phyloP scores from a whole-genome alignment of 192 early-diverging fungal species.

The Phlyctochytrium arcticum region DNA sequence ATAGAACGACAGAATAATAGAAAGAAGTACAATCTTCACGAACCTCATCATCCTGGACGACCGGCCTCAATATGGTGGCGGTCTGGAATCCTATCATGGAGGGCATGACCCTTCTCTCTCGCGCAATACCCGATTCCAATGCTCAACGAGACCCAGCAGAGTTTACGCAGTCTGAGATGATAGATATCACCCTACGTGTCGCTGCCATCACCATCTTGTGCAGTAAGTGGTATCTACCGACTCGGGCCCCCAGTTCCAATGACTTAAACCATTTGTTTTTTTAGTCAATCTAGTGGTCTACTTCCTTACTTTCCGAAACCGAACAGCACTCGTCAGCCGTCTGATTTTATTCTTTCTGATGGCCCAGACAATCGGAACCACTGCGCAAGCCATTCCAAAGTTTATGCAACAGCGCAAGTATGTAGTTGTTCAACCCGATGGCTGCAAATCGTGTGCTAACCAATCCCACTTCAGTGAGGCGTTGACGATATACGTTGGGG shows the following conservation, averaged over 20 bases:
- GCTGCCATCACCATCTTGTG: background rate
- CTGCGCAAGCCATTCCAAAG: background rate
- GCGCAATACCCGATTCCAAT: no score
- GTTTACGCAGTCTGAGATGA: background rate
- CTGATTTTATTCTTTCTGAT: background rate
- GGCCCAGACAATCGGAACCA: background rate
- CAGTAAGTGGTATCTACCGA: background rate
- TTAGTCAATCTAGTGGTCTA: background rate
- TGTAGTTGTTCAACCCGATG: background rate
- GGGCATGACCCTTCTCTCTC: no score
- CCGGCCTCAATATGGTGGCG: no score
- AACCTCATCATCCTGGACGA: no score
- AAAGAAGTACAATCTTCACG: no score
- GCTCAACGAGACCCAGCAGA: background rate
- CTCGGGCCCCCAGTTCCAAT: background rate
- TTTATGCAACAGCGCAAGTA: background rate
- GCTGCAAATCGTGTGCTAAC: background rate
- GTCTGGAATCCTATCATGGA: no score
- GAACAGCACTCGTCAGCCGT: background rate
- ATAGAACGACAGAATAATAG: no score
- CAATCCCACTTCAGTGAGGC: background rate
- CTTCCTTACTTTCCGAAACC: background rate
- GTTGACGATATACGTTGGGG: constrained; percentile 9
- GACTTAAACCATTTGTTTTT: background rate
- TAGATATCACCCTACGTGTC: background rate